Evolutionary conservation across 768 basidiomycete genomes (phyloP).

Genomic region (Kwoniella shandongensis): DNA sequence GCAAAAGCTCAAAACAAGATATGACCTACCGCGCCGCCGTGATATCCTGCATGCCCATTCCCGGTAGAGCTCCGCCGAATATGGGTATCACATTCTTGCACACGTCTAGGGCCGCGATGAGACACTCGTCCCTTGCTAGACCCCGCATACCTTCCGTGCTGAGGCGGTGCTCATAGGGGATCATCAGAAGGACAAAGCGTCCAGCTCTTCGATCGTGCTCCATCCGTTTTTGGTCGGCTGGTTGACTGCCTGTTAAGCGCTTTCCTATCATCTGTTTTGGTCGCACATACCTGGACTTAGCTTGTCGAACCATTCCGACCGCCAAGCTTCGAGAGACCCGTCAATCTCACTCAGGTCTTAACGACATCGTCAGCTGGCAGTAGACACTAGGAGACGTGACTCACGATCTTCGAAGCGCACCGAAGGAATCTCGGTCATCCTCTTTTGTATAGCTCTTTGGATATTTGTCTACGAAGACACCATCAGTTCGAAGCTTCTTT

Average conservation of each 20-base stretch:
- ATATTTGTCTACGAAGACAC: conserved; percentile 1
- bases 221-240: conserved; percentile 5
- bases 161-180: conserved; percentile 10
- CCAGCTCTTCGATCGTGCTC: conserved; percentile 13
- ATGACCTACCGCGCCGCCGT: conserved; percentile 14
- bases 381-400: background rate
- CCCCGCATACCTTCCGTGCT: conserved; percentile 6
- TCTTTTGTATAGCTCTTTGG: conserved; percentile 6
- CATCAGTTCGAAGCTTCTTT: background rate
- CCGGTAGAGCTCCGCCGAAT: conserved; percentile 1
- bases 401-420: conserved; percentile 11
- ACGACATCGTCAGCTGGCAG: background rate
- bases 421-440: too few relatives aligned
- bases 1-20: background rate
- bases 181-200: conserved; percentile 16
- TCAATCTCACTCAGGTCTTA: conserved; percentile 5
- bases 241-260: background rate
- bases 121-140: conserved; percentile 10
- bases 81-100: conserved; percentile 17
- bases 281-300: conserved; percentile 4
- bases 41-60: conserved; percentile 8
- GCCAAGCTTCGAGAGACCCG: conserved; percentile 5
- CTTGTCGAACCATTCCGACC: conserved; percentile 7
- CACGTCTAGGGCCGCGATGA: conserved; percentile 13
- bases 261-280: background rate